Base-by-base conservation (phyloP, 2,329 filamentous ascomycete species). In the Cephalotrichum gorgonifer region DNA sequence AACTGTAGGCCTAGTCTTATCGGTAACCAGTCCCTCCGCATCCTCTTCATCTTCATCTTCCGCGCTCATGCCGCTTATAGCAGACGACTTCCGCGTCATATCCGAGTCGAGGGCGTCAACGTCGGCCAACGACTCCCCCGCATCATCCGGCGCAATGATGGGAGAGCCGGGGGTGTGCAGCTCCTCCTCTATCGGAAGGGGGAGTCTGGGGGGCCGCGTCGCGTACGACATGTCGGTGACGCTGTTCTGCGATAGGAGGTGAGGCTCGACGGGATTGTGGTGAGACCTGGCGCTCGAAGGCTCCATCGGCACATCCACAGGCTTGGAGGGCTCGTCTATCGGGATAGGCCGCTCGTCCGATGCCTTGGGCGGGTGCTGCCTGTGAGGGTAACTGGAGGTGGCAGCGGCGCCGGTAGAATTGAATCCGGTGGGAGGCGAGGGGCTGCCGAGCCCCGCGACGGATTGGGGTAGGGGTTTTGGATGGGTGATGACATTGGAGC, bases 161-260 rank as follows among this genome's bases (percentile, higher is more conserved):
- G 91, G 91, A 42, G 90, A 96, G 25, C 90, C 90, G 2, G 91
- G 91, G 1, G 86, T 88, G 57, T 93, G 84, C 14, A 86, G 78
- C 63, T 95, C 89, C 71, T 96, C 88, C 58, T 94, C 89, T 58
- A 97, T 96, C 49, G 91, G 90, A 51, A 97, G 78, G 51, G 91
- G 91, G 59, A 97, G 73, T 52, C 91, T 85, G 46, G 91, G 91
- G 43, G 91, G 91, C n/a, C 85, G 77, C 51, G 75, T 72, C 58
- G 78, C 67, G 58, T 82, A 83, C 41, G 74, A 74, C 70, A 83
- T 76, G 56, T 80, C 78, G 54, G 79, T 80, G 55, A 83, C 64
- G 58, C 79, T 83, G 64, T 66, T 76, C 54, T 74, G 75, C 50
- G 72, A 66, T 45, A 75, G 62, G 53, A 74, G 66, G 38, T 69